These are phyloP conservation scores for Coniosporium tulheliwenetii DNA, from an alignment of 2,329 filamentous ascomycete genomes.

Conservation along the genomic window DNA sequence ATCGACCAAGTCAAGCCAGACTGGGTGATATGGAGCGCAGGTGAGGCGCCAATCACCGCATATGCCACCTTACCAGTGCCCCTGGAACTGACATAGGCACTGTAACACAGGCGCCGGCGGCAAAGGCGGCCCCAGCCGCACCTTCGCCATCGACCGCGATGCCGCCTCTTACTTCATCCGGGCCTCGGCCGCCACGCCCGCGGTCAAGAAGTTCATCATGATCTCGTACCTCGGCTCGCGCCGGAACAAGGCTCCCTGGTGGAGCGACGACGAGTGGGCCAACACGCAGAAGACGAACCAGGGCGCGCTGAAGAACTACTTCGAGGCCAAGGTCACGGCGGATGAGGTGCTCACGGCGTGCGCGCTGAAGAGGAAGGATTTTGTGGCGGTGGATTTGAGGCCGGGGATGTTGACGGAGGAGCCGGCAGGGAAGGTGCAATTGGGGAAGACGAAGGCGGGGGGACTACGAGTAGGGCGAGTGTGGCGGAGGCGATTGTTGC, in stretches of 20 bases:
- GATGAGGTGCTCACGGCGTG: constrained; percentile 38
- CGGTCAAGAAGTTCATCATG: constrained; percentile 37
- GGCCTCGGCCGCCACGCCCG: constrained; percentile 27
- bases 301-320: constrained; percentile 35
- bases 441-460: constrained; percentile 28
- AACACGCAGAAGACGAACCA: constrained; percentile 29
- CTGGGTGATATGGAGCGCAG: constrained; percentile 54
- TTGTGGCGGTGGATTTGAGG: constrained; percentile 35
- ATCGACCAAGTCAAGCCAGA: constrained; percentile 46
- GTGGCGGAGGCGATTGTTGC: constrained; percentile 35
- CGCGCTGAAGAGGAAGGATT: constrained; percentile 19
- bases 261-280: constrained; percentile 31
- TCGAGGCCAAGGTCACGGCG: constrained; percentile 37
- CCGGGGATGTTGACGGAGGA: constrained; percentile 34
- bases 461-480: constrained; percentile 32
- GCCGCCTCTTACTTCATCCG: constrained; percentile 39
- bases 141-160: constrained; percentile 36
- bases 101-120: constrained; percentile 33
- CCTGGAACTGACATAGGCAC: not conserved
- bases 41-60: constrained; percentile 23
- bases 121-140: constrained; percentile 34
- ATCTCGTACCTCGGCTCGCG: constrained; percentile 38
- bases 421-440: constrained; percentile 28
- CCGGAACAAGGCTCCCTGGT: constrained; percentile 32
- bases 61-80: too few species aligned